phyloP scores from a whole-genome alignment of 768 basidiomycete genomes.

The Exidia glandulosa region DNA sequence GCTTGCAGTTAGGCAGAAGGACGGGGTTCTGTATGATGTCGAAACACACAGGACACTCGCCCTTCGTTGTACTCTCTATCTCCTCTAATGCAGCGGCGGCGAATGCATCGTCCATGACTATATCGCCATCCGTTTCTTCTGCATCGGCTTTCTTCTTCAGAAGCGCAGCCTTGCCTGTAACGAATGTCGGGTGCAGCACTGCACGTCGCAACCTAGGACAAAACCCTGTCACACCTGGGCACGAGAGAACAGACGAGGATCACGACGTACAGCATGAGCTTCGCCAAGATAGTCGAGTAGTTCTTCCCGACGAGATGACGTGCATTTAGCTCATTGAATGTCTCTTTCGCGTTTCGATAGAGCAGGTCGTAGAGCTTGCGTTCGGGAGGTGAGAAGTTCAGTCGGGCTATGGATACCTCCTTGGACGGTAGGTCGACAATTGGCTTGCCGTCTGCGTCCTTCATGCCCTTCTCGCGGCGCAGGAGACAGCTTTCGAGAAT shows the following conservation, averaged over 20 bases:
- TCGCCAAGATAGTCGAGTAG: constrained; percentile 81
- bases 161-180: constrained; percentile 40
- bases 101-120: constrained; percentile 48
- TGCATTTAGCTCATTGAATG: constrained; percentile 69
- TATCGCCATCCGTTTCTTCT: constrained; percentile 24
- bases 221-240: no score
- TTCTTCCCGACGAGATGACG: constrained; percentile 72
- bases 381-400: constrained; percentile 76
- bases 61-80: constrained; percentile 22
- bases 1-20: constrained; percentile 66
- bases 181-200: constrained; percentile 82
- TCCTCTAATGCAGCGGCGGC: constrained; percentile 40
- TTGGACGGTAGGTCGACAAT: constrained; percentile 87
- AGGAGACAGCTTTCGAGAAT: constrained; percentile 82
- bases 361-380: constrained; percentile 83
- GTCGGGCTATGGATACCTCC: constrained; percentile 56
- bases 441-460: constrained; percentile 69
- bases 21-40: constrained; percentile 65
- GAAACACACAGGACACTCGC: constrained; percentile 74
- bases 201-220: constrained; percentile 68
- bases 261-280: constrained; percentile 74
- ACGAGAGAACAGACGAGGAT: background rate
- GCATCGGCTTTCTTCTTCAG: constrained; percentile 22
- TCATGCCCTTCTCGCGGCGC: constrained; percentile 88
- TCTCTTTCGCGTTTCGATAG: constrained; percentile 64